Conservation (phyloP, 495 filamentous ascomycete genomes). For the Daldinia childiae region DNA sequence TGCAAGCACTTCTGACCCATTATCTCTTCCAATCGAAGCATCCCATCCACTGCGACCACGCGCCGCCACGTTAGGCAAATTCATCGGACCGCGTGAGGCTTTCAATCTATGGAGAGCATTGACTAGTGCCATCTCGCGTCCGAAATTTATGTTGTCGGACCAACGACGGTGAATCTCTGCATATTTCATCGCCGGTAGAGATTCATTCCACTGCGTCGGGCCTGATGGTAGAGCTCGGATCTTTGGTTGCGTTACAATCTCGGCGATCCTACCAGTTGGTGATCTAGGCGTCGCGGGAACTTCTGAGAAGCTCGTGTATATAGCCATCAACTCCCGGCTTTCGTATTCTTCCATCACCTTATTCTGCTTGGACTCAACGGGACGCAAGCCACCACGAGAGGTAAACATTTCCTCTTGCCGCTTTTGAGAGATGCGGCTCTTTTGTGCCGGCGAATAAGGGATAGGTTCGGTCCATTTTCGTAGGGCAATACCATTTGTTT, state of each 20-base stretch:
- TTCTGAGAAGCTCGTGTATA: constrained; percentile 77
- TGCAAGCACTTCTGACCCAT: constrained; percentile 27
- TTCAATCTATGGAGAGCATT: constrained; percentile 37
- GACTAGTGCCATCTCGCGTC: constrained; percentile 20
- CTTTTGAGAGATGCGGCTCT: constrained; percentile 54
- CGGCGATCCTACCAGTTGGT: constrained; percentile 56
- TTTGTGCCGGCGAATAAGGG: not conserved
- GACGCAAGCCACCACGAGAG: constrained; percentile 69
- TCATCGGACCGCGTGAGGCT: not conserved
- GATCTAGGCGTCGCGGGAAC: constrained; percentile 82
- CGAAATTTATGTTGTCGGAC: constrained; percentile 34
- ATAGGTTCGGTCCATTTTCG: constrained; percentile 45
- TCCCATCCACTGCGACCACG: constrained; percentile 23
- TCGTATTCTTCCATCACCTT: constrained; percentile 76
- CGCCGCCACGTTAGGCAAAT: not conserved
- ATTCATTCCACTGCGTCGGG: constrained; percentile 33
- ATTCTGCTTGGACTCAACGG: constrained; percentile 71
- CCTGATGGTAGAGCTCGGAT: constrained; percentile 34
- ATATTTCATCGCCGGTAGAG: constrained; percentile 34
- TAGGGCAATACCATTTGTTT: constrained; percentile 39
- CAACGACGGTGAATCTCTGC: constrained; percentile 49
- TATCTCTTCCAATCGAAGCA: not conserved
- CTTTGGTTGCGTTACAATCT: constrained; percentile 22
- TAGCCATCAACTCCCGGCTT: constrained; percentile 80
- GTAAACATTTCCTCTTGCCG: constrained; percentile 65